Evolutionary conservation across 148 eudicot genomes (phyloP).

Genomic region (Cornus suecica): DNA sequence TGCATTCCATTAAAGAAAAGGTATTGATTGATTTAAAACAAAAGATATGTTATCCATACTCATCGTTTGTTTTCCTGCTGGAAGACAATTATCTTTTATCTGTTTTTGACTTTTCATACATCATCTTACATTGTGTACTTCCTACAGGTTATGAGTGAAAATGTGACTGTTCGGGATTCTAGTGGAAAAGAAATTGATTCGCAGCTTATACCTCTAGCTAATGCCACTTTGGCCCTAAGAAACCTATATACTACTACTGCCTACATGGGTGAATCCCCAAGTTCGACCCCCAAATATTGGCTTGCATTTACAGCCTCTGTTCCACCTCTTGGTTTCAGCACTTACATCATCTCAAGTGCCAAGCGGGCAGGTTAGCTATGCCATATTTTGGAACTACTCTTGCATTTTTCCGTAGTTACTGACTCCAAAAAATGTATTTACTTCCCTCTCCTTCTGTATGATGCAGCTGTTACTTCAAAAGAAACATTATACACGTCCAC

Average conservation of each 20-base stretch:
- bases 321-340: constrained; percentile 89
- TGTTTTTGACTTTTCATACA: neutral
- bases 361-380: constrained; percentile 45
- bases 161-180: constrained; percentile 57
- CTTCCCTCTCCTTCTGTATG: constrained; percentile 11
- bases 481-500: constrained; percentile 23
- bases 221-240: constrained; percentile 44
- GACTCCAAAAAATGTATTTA: neutral
- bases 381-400: neutral
- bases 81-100: neutral
- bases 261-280: constrained; percentile 52
- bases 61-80: neutral
- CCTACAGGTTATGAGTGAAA: constrained; percentile 54
- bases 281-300: constrained; percentile 48
- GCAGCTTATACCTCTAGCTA: constrained; percentile 68
- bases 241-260: constrained; percentile 57
- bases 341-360: constrained; percentile 57
- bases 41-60: too few species aligned
- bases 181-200: constrained; percentile 66
- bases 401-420: neutral
- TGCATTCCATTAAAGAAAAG: neutral
- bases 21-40: neutral
- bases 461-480: constrained; percentile 41
- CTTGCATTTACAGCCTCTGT: constrained; percentile 84
- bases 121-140: constrained; percentile 10